These are phyloP conservation scores for Alternaria panax DNA, from an alignment of 2,329 filamentous ascomycete genomes.

Conservation along the genomic window DNA sequence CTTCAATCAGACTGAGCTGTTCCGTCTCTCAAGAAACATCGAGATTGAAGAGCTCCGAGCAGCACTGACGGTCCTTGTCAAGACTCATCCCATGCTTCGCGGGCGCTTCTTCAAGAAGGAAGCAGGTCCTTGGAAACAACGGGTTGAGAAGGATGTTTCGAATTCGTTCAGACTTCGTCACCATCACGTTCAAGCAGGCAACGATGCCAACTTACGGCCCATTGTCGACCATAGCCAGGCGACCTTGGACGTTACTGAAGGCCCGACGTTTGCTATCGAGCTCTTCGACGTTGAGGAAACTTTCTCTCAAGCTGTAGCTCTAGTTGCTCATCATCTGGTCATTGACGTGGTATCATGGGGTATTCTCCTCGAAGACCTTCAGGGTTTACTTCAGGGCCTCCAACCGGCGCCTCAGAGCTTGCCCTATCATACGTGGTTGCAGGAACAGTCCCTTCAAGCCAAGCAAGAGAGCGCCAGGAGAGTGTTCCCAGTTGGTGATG, in stretches of 20 bases:
- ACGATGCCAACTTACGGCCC: constrained; percentile 24
- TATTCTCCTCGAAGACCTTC: constrained; percentile 49
- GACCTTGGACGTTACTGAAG: constrained; percentile 42
- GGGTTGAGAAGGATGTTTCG: constrained; percentile 32
- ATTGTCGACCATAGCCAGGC: constrained; percentile 42
- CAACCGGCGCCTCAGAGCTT: constrained; percentile 39
- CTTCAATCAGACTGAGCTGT: constrained; percentile 45
- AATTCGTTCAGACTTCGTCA: constrained; percentile 37
- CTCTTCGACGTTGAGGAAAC: constrained; percentile 49
- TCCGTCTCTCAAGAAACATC: constrained; percentile 33
- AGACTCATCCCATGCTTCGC: constrained; percentile 52
- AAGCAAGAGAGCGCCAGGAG: constrained; percentile 32
- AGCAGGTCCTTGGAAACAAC: constrained; percentile 43
- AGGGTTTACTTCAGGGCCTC: constrained; percentile 40
- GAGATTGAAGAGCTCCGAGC: constrained; percentile 33
- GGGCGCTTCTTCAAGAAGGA: constrained; percentile 46
- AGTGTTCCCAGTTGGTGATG: constrained; percentile 35
- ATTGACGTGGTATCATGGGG: constrained; percentile 52
- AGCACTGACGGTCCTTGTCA: constrained; percentile 44
- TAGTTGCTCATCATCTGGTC: constrained; percentile 49
- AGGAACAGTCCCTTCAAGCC: constrained; percentile 42
- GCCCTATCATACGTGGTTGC: constrained; percentile 49
- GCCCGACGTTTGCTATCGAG: constrained; percentile 53
- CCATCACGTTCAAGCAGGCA: constrained; percentile 22
- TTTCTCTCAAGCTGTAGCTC: constrained; percentile 45